These are phyloP conservation scores for Drechslerella coelobrocha DNA, from an alignment of 2,329 filamentous ascomycete genomes.

Conservation along the genomic window DNA sequence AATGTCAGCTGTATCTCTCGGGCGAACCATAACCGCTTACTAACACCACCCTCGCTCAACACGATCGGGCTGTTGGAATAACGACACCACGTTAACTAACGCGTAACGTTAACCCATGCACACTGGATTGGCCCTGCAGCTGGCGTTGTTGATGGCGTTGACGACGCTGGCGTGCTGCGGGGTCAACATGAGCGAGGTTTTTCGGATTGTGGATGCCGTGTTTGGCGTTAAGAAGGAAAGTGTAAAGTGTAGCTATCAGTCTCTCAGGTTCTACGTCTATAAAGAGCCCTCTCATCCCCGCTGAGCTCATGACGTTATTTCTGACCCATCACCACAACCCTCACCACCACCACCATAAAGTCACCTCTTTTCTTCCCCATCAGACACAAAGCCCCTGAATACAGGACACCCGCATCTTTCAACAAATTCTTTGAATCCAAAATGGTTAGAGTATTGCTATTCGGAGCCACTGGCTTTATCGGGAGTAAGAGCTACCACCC, in stretches of 20 bases:
- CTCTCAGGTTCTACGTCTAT: too few species aligned
- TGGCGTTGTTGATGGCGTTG: background rate
- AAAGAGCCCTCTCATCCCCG: too few species aligned
- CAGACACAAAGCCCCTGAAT: background rate
- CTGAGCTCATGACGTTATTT: too few species aligned
- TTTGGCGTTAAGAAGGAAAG: too few species aligned
- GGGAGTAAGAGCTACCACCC: conserved; percentile 51
- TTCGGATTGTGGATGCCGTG: too few species aligned
- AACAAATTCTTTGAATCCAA: background rate
- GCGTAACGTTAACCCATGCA: too few species aligned
- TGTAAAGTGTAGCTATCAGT: too few species aligned
- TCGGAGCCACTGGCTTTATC: conserved; percentile 57
- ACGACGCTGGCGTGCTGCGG: too few species aligned
- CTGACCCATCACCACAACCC: too few species aligned
- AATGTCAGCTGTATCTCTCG: background rate
- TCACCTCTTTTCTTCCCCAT: background rate
- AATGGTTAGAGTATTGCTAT: conserved; percentile 57
- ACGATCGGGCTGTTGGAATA: background rate
- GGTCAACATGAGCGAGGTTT: too few species aligned
- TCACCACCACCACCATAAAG: background rate
- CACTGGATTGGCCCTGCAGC: background rate
- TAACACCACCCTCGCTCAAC: background rate
- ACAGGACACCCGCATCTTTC: too few species aligned
- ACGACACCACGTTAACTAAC: background rate
- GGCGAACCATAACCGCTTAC: background rate